Evolutionary conservation across 2,329 filamentous ascomycete genomes (phyloP).

Genomic region (Colletotrichum viniferum): DNA sequence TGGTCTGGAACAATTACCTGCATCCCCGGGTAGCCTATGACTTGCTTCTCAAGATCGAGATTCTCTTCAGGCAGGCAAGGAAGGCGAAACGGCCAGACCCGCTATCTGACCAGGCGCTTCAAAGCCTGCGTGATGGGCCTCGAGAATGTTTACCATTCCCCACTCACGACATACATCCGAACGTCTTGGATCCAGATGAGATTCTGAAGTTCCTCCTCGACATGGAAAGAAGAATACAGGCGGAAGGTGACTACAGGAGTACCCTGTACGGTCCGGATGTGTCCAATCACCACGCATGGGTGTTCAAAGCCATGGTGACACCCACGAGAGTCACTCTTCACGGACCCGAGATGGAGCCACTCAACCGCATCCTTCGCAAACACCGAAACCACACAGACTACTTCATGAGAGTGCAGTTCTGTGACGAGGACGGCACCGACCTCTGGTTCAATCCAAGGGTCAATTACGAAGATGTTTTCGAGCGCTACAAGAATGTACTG

Average conservation of each 20-base stretch:
- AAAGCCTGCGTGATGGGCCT: slow-evolving; percentile 54
- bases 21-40: slow-evolving; percentile 54
- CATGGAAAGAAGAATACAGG: slow-evolving; percentile 42
- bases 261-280: slow-evolving; percentile 26
- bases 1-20: slow-evolving; percentile 68
- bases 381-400: slow-evolving; percentile 63
- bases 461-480: slow-evolving; percentile 52
- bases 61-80: slow-evolving; percentile 28
- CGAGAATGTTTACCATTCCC: slow-evolving; percentile 58
- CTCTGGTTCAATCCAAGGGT: slow-evolving; percentile 61
- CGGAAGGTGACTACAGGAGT: slow-evolving; percentile 4
- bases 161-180: slow-evolving; percentile 51
- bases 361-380: slow-evolving; percentile 74
- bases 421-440: slow-evolving; percentile 73
- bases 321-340: slow-evolving; percentile 61
- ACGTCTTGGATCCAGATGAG: slow-evolving; percentile 39
- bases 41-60: slow-evolving; percentile 49
- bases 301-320: slow-evolving; percentile 63
- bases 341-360: slow-evolving; percentile 69
- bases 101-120: slow-evolving; percentile 58
- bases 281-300: slow-evolving; percentile 47
- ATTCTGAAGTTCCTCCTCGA: slow-evolving; percentile 45
- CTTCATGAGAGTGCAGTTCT: slow-evolving; percentile 75
- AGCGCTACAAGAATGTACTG: slow-evolving; percentile 66
- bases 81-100: slow-evolving; percentile 31